Percentiles rank a stretch among this genome's conserved stretches.
Evolutionary conservation across 331 rosid genomes (phyloP).

Genomic region (Rhamnella rubrinervis): DNA sequence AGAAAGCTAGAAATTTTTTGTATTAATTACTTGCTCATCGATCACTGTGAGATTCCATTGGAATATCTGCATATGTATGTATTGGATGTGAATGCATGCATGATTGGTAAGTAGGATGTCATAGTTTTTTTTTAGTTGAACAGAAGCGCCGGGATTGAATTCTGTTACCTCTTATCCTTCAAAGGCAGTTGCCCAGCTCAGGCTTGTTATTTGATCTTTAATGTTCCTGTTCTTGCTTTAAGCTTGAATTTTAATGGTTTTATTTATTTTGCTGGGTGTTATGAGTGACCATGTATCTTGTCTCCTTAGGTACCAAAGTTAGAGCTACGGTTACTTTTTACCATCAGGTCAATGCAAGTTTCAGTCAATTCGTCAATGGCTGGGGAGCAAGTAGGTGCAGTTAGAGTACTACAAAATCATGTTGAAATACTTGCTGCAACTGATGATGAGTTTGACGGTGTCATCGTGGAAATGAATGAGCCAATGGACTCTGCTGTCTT

Average conservation of each 20-base stretch:
- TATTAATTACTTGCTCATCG: no score
- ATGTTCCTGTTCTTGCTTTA: no score
- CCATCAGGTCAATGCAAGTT: constrained; percentile 25
- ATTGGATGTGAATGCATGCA: not conserved
- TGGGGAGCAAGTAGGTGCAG: constrained; percentile 24
- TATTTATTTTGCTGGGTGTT: not conserved
- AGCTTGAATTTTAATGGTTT: not conserved
- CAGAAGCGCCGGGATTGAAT: not conserved
- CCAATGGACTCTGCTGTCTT: constrained; percentile 53
- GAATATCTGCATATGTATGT: not conserved
- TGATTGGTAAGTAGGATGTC: not conserved
- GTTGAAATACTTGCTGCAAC: constrained; percentile 38
- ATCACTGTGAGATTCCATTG: no score
- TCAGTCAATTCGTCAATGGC: constrained; percentile 27
- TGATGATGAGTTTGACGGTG: constrained; percentile 60
- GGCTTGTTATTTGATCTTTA: not conserved
- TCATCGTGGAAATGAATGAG: constrained; percentile 51
- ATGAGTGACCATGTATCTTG: not conserved
- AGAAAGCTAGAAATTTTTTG: no score
- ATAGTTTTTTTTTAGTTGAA: not conserved
- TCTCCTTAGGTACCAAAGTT: constrained; percentile 20
- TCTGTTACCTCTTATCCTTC: not conserved
- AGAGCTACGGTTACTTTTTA: constrained; percentile 11
- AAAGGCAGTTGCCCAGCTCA: not conserved
- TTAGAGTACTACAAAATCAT: constrained; percentile 29